A percentile compares a stretch with the other conserved stretches of the same genome.
These are phyloP conservation scores for Spathaspora arborariae DNA, from an alignment of 805 yeast genomes.

Conservation along the genomic window DNA sequence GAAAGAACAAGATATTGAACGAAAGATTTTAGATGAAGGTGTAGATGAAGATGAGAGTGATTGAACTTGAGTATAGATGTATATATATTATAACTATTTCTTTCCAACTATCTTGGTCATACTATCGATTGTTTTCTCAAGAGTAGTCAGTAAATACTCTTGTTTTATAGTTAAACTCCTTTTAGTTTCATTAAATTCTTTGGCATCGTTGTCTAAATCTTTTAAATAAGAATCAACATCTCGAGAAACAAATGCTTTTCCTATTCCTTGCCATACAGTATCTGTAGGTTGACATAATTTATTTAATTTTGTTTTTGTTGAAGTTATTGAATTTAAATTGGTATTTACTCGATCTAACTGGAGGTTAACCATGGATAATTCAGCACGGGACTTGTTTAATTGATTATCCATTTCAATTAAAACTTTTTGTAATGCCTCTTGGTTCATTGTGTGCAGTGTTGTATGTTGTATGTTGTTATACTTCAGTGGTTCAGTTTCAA, in stretches of 20 bases:
- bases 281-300: slow-evolving; percentile 37
- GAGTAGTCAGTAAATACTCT: slow-evolving; percentile 69
- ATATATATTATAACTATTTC: slow-evolving; percentile 1
- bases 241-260: slow-evolving; percentile 62
- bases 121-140: slow-evolving; percentile 66
- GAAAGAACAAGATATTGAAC: slow-evolving; percentile 29
- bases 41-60: slow-evolving; percentile 32
- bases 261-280: slow-evolving; percentile 80
- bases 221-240: slow-evolving; percentile 44
- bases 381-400: slow-evolving; percentile 55
- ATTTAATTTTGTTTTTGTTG: slow-evolving; percentile 55
- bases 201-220: slow-evolving; percentile 49
- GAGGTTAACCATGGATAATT: slow-evolving; percentile 50
- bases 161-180: slow-evolving; percentile 64
- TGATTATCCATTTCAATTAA: slow-evolving; percentile 66
- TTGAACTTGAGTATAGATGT: not conserved
- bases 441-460: slow-evolving; percentile 30
- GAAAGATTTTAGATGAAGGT: slow-evolving; percentile 39
- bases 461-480: not conserved
- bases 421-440: slow-evolving; percentile 49
- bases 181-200: slow-evolving; percentile 53
- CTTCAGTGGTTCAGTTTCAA: no score
- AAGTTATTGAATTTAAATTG: slow-evolving; percentile 48
- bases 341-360: slow-evolving; percentile 49
- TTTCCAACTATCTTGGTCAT: slow-evolving; percentile 46